A percentile compares a stretch with the other conserved stretches of the same genome.
Conservation (phyloP, 345 rosid genomes). For the Lumnitzera littorea region DNA sequence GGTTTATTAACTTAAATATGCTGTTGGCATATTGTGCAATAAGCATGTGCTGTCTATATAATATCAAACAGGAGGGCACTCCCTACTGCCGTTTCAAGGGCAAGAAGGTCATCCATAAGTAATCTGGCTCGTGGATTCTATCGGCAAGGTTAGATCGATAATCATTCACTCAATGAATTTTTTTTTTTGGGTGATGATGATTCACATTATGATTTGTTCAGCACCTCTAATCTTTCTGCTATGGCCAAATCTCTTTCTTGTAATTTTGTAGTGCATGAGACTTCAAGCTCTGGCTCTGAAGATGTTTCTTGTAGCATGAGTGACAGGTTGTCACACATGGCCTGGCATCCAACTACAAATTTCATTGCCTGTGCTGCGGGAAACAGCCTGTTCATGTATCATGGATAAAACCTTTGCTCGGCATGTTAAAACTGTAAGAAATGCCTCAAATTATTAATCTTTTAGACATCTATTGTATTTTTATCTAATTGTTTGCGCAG, state of each 20-base stretch:
- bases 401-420: slow-evolving; percentile 22
- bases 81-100: slow-evolving; percentile 26
- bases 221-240: background rate
- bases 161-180: background rate
- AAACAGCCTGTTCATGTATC: slow-evolving; percentile 50
- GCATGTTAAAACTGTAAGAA: background rate
- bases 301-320: slow-evolving; percentile 26
- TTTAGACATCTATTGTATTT: too few relatives aligned
- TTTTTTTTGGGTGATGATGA: background rate
- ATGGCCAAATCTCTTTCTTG: background rate
- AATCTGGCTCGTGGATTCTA: slow-evolving; percentile 49
- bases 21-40: background rate
- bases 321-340: slow-evolving; percentile 46
- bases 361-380: slow-evolving; percentile 54
- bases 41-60: background rate
- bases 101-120: slow-evolving; percentile 53
- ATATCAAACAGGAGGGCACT: slow-evolving; percentile 28
- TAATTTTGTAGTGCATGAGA: slow-evolving; percentile 27
- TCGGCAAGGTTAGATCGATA: slow-evolving; percentile 32
- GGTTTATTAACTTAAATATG: background rate
- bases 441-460: too few relatives aligned
- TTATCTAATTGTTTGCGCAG: too few relatives aligned
- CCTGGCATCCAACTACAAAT: slow-evolving; percentile 53
- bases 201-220: background rate
- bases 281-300: slow-evolving; percentile 13